Percentiles rank a stretch among this genome's conserved stretches.
These are phyloP conservation scores for Dispira simplex DNA, from an alignment of 192 early-diverging fungal genomes.

Conservation along the genomic window DNA sequence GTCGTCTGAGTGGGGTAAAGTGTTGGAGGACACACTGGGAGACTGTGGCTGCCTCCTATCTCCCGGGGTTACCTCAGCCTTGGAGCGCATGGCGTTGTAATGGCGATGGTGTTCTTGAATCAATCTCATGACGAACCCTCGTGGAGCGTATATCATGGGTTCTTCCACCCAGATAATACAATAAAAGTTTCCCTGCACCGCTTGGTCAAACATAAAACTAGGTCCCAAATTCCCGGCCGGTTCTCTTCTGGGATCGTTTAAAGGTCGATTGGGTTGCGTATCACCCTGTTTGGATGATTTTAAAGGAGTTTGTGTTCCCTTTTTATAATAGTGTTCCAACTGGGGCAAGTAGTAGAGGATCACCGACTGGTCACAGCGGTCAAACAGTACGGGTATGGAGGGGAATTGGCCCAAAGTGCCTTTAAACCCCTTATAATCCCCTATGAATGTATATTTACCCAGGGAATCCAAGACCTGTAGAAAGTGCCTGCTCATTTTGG, in stretches of 20 bases:
- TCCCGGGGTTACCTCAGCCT: too few species aligned
- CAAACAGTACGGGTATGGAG: not conserved
- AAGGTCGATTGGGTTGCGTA: too few species aligned
- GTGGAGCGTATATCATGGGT: not conserved
- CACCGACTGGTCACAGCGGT: not conserved
- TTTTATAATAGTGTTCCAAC: not conserved
- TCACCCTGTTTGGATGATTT: too few species aligned
- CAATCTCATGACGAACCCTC: constrained; percentile 1
- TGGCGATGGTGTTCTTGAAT: constrained; percentile 4
- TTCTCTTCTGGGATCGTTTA: too few species aligned
- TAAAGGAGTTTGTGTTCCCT: not conserved
- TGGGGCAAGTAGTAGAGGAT: constrained; percentile 6
- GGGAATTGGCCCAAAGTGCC: too few species aligned
- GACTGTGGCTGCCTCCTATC: too few species aligned
- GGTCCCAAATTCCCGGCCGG: too few species aligned
- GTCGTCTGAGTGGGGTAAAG: too few species aligned
- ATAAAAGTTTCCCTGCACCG: not conserved
- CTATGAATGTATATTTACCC: not conserved
- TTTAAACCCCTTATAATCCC: not conserved
- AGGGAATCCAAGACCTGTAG: constrained; percentile 5
- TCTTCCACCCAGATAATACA: constrained; percentile 5
- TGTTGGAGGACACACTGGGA: too few species aligned
- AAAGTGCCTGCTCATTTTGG: not conserved
- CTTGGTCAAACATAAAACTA: not conserved
- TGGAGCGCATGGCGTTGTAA: too few species aligned